These are phyloP conservation scores for Apophysomyces elegans DNA, from an alignment of 371 early-diverging fungal genomes.

Conservation along the genomic window DNA sequence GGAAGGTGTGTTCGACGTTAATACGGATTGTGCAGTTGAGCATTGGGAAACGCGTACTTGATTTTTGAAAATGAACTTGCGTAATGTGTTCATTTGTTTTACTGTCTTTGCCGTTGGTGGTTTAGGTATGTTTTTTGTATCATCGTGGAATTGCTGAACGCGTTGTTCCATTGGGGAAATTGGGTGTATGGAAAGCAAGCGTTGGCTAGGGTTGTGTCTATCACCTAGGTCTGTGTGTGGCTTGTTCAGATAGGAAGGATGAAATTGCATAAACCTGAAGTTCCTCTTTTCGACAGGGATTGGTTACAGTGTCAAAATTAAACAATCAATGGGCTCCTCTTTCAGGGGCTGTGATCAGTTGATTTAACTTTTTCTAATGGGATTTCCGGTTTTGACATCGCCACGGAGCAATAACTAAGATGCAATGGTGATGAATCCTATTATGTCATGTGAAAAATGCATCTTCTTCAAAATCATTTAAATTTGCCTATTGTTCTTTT, in stretches of 20 bases:
- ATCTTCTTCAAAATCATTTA: background rate
- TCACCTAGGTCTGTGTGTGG: background rate
- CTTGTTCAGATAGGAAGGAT: background rate
- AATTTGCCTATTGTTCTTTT: background rate
- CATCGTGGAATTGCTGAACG: constrained; percentile 44
- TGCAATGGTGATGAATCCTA: background rate
- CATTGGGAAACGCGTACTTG: constrained; percentile 19
- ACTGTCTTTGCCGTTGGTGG: constrained; percentile 39
- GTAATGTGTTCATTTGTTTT: constrained; percentile 38
- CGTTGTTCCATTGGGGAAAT: constrained; percentile 35
- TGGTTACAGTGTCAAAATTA: too few relatives aligned
- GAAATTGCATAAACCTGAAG: background rate
- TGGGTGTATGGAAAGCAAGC: background rate
- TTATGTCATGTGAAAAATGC: background rate
- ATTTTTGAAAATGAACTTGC: constrained; percentile 40
- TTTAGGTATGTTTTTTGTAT: constrained; percentile 36
- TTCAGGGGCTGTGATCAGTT: too few relatives aligned
- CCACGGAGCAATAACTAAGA: too few relatives aligned
- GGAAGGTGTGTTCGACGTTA: too few relatives aligned
- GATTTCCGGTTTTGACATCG: too few relatives aligned
- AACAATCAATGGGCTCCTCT: too few relatives aligned
- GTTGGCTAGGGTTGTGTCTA: too few relatives aligned
- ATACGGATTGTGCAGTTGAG: too few relatives aligned
- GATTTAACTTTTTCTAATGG: too few relatives aligned
- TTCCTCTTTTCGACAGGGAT: too few relatives aligned